Conservation (phyloP, 1,139 yeast genomes). For the Kodamaea derodonti region DNA sequence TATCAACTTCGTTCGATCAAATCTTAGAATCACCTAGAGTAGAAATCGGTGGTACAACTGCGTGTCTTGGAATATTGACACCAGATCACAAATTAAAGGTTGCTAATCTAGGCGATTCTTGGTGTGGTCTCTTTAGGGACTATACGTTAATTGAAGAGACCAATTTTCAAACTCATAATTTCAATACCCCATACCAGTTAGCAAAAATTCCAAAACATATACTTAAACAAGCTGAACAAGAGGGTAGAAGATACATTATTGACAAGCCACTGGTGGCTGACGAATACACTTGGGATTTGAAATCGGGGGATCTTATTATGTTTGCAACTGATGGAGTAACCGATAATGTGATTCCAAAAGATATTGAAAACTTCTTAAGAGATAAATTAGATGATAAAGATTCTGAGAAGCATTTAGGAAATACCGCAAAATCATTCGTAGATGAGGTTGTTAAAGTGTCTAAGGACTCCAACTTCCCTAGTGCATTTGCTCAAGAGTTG, state of each 20-base stretch:
- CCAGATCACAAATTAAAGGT: slow-evolving; percentile 51
- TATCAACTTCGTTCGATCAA: slow-evolving; percentile 52
- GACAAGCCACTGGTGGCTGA: slow-evolving; percentile 53
- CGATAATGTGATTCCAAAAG: slow-evolving; percentile 76
- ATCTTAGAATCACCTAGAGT: slow-evolving; percentile 56
- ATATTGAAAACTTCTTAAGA: slow-evolving; percentile 58
- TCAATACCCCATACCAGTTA: slow-evolving; percentile 89
- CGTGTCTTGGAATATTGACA: slow-evolving; percentile 75
- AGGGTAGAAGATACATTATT: slow-evolving; percentile 59
- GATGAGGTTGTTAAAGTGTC: slow-evolving; percentile 65
- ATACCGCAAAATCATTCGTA: slow-evolving; percentile 58
- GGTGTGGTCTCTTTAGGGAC: slow-evolving; percentile 82
- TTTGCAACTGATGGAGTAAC: slow-evolving; percentile 94
- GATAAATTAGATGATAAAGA: slow-evolving; percentile 30
- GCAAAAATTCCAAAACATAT: slow-evolving; percentile 75
- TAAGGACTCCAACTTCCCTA: slow-evolving; percentile 67
- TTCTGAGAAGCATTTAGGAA: slow-evolving; percentile 19
- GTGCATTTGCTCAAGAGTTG: slow-evolving; percentile 84
- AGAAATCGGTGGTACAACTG: slow-evolving; percentile 94
- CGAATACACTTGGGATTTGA: slow-evolving; percentile 45
- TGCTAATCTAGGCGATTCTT: slow-evolving; percentile 90
- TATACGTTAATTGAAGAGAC: slow-evolving; percentile 64
- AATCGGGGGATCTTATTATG: slow-evolving; percentile 69
- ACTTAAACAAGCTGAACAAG: slow-evolving; percentile 49
- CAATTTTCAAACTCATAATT: slow-evolving; percentile 76